Evolutionary conservation across 495 filamentous ascomycete genomes (phyloP), one percentile per base, ranked within the genome.

Genomic region (Penicilliopsis zonata): DNA sequence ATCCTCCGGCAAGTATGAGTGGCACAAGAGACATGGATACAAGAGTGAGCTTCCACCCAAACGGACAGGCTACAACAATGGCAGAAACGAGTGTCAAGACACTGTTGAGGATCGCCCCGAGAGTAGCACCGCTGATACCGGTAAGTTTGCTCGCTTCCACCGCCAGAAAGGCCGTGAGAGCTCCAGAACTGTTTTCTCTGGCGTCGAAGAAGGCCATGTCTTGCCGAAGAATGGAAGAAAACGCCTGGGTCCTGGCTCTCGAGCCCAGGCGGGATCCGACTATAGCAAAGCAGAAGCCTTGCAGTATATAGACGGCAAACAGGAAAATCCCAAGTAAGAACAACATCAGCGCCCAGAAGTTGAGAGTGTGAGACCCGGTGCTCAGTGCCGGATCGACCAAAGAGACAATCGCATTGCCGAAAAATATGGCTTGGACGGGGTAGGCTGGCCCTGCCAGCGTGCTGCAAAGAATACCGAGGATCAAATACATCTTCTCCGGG

Each of bases 391-490:
- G 72, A 7, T 52, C 47, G 0, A 70, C 60, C 8, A 80, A 50
- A 4, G 75, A 57, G 15, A 47, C 61, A 49, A 92, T 81, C 18
- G 76, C 65, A 44, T 86, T 85, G 36, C 78, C 80, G 38, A 92
- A 85, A 53, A 88, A 84, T 33, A 88, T 70, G 6, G 80, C 69
- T n/a, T 27, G 25, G 5, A n/a, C 4, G 5, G 25, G 25, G 4
- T 27, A n/a, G 5, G 10, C 14, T 9, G 3, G 10, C 14, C 25
- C 25, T 5, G 25, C 25, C 5, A 27, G n/a, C 5, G 25, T 12
- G 5, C 10, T 3, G n/a, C n/a, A 27, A 12, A 27, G n/a, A 4
- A 27, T 12, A 5, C 25, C 25, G 3, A 5, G 5, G 10, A 27
- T n/a, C 25, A 5, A 12, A 4, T 12, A 4, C 5, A 5, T 5